Base-by-base conservation (phyloP, 352 stramenopile species). In the Globisporangium megalacanthum region DNA sequence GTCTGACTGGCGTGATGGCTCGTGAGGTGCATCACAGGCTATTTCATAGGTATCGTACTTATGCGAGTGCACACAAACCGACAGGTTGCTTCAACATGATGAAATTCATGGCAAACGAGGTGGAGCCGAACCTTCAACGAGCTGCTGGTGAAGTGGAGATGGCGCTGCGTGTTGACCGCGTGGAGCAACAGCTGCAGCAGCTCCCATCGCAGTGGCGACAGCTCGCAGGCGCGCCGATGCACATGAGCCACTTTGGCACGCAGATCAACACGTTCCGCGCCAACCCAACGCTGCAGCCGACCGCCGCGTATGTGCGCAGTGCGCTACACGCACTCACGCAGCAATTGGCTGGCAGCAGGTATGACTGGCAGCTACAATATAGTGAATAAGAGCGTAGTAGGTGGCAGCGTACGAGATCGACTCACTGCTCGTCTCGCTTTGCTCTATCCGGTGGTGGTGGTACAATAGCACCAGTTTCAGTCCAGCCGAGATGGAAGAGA, bases 231-330 rank as follows among this genome's bases (percentile, higher is more conserved):
- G 69, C 70, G 6, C 75, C 75, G 19, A 75, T 88, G 72, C 64
- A 72, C 19, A 76, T 92, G 54, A 63, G 67, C 31, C 83, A 89
- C 66, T 87, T 83, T 42, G 65, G 69, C 52, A 81, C 75, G 20
- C 67, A 60, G 8, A 79, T 92, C 49, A 83, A 88, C 58, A 85
- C 73, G 5, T 89, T 88, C 44, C 75, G 75, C 31, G 67, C 74
- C 3, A 89, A 89, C 48, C 56, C 54, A 6, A 47, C 79, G 14
- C 52, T 89, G n/a, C 46, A 70, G 48, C 77, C 81, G 1, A 69
- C 61, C n/a, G 54, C 52, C 9, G 71, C 75, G 9, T 92, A 81
- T 60, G 54, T 80, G 35, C 46, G 54, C 25, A 81, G 70, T 57
- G 77, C 77, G 0, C 61, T 71, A 0, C 56, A 65, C 15, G 62